Base-by-base conservation (phyloP, 2,329 filamentous ascomycete species). In the Xylariales sp. region DNA sequence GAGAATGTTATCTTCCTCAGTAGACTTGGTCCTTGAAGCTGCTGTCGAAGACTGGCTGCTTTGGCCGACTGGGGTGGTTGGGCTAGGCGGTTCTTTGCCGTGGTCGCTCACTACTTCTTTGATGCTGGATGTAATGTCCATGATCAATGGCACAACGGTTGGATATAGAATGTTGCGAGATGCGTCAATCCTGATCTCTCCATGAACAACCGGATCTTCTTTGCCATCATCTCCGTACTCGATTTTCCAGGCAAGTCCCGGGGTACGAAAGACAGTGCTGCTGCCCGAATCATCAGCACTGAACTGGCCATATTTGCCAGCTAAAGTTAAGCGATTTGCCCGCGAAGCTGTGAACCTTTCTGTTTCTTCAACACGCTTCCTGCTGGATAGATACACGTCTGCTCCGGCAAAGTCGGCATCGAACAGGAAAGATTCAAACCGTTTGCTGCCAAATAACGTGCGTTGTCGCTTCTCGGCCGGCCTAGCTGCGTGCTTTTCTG, bases 341-440 rank as follows among this genome's bases (percentile, higher is more conserved):
- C 52, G 60, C 4, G 57, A 41, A 4, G 38, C 37, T n/a, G n/a
- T n/a, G n/a, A n/a, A n/a, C n/a, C n/a, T n/a, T n/a, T n/a, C n/a
- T 50, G 61, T 51, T 59, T 60, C 73, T 43, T 59, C 66, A 40
- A 52, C 63, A 10, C 68, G 62, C 49, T 73, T 76, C 49, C 78
- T 81, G 19, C 86, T 85, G 38, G 86, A 84, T 27, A 98, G 72
- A 53, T 90, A 82, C 3, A 97, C 86, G 5, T 94, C 85, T 21
- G 91, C 91, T 51, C 93, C 93, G 11, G 89, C 90, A 66, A 98
- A 98, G 58, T 96, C 90, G 15, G 89, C 88, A 61, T 97, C 91
- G 4, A 97, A 75, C 2, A 95, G 73, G n/a, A 97, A 68, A 19
- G 88, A 95, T 40, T 88, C 86, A 29, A 95, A 65, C 24, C 84